Evolutionary conservation across 495 filamentous ascomycete species (phyloP).

Genomic region (Cenococcum geophilum): DNA sequence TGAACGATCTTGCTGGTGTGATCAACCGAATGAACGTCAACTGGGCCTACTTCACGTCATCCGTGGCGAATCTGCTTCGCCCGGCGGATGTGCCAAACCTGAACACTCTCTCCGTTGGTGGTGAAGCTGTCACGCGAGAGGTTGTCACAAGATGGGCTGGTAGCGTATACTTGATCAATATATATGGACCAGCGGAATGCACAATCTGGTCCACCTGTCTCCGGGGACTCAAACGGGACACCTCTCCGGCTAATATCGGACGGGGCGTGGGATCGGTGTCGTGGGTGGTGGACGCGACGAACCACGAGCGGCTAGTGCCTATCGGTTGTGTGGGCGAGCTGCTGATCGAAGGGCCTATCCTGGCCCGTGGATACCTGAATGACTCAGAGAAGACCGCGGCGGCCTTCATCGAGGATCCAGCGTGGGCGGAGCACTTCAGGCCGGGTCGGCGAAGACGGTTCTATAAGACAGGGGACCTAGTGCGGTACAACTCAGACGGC

Average conservation of each 20-base stretch:
- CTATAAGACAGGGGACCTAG: constrained; percentile 37
- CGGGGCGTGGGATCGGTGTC: constrained; percentile 26
- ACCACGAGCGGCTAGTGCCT: constrained; percentile 35
- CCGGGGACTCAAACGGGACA: constrained; percentile 12
- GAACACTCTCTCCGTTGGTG: constrained; percentile 37
- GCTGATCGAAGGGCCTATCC: constrained; percentile 37
- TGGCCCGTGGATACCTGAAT: constrained; percentile 39
- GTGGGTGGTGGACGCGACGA: constrained; percentile 39
- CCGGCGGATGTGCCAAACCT: constrained; percentile 16
- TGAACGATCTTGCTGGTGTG: constrained; percentile 34
- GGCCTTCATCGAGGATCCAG: constrained; percentile 33
- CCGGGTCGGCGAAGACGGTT: constrained; percentile 9
- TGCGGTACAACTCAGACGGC: constrained; percentile 31
- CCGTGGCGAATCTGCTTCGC: constrained; percentile 28
- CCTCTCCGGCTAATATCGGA: constrained; percentile 33
- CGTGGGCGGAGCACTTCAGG: constrained; percentile 14
- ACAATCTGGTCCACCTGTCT: constrained; percentile 19
- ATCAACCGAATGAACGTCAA: constrained; percentile 39
- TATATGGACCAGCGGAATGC: constrained; percentile 40
- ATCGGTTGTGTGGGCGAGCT: constrained; percentile 42
- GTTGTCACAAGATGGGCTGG: constrained; percentile 22
- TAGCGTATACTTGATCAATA: constrained; percentile 25
- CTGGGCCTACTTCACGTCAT: constrained; percentile 42
- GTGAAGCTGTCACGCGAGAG: constrained; percentile 35
- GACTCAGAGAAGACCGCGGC: constrained; percentile 34